Conservation (phyloP, 2,329 filamentous ascomycete species). For the Fusarium citri region DNA sequence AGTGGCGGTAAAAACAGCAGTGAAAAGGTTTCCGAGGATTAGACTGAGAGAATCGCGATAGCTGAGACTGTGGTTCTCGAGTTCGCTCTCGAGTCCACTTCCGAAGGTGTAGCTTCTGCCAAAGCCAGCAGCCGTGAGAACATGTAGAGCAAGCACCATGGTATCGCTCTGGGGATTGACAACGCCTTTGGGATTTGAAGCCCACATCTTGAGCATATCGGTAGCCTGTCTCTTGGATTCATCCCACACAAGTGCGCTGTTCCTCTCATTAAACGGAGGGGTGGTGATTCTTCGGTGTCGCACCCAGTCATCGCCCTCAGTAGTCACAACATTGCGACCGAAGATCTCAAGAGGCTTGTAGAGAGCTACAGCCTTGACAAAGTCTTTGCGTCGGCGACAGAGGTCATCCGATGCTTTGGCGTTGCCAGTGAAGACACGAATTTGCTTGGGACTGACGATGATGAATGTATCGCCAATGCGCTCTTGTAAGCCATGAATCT, state of each 20-base stretch:
- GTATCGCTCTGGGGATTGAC: constrained; percentile 34
- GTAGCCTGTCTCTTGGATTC: constrained; percentile 30
- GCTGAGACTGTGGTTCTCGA: constrained; percentile 30
- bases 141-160: constrained; percentile 36
- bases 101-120: constrained; percentile 36
- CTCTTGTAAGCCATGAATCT: constrained; percentile 34
- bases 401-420: constrained; percentile 35
- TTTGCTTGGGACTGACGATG: constrained; percentile 38
- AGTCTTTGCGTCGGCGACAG: constrained; percentile 33
- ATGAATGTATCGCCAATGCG: constrained; percentile 40
- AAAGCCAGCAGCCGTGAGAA: constrained; percentile 38
- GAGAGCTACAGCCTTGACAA: constrained; percentile 35
- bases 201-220: constrained; percentile 38
- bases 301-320: constrained; percentile 38
- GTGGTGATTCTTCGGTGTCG: constrained; percentile 36
- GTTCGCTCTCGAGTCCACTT: constrained; percentile 14
- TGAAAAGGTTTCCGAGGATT: constrained; percentile 32
- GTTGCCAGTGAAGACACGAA: constrained; percentile 36
- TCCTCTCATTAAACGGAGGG: constrained; percentile 38
- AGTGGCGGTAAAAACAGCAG: constrained; percentile 31
- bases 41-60: constrained; percentile 33
- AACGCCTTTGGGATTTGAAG: constrained; percentile 16
- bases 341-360: constrained; percentile 41
- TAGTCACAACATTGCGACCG: constrained; percentile 36
- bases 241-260: constrained; percentile 37